These are phyloP conservation scores for Nothophoma quercina DNA, from an alignment of 2,329 filamentous ascomycete species.

Conservation along the genomic window DNA sequence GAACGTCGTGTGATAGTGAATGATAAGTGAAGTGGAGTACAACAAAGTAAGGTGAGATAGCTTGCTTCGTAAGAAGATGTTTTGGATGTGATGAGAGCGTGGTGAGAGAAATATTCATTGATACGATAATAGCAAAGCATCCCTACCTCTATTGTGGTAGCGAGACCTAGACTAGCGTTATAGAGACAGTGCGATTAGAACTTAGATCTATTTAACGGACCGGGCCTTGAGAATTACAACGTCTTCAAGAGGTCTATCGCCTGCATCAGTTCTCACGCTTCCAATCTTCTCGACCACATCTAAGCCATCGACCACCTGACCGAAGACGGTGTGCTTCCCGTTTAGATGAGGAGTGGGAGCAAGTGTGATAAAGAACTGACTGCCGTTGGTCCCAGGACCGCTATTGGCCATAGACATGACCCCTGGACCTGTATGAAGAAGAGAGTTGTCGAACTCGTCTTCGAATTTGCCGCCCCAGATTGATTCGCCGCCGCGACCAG, in stretches of 20 bases:
- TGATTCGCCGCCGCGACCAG: conserved; percentile 83
- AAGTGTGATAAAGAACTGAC: conserved; percentile 94
- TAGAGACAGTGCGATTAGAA: no score
- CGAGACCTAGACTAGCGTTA: no score
- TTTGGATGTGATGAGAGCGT: no score
- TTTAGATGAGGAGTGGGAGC: conserved; percentile 96
- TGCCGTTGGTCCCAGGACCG: conserved; percentile 91
- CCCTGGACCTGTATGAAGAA: conserved; percentile 93
- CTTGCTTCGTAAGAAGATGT: no score
- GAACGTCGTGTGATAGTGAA: no score
- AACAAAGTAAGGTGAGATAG: no score
- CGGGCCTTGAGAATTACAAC: conserved; percentile 79
- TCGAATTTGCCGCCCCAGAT: conserved; percentile 95
- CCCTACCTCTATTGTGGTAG: no score
- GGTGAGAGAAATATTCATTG: no score
- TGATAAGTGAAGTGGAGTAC: no score
- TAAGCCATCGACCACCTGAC: conserved; percentile 84
- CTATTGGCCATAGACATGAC: conserved; percentile 95
- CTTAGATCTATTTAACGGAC: conserved; percentile 68
- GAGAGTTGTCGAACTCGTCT: conserved; percentile 79
- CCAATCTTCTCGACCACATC: conserved; percentile 84
- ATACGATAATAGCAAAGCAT: no score
- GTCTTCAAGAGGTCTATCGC: conserved; percentile 82
- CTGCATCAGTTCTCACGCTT: conserved; percentile 78
- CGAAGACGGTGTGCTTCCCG: conserved; percentile 98